Evolutionary conservation across 176 grass and related monocot species (phyloP).

Genomic region (Bromus sterilis): DNA sequence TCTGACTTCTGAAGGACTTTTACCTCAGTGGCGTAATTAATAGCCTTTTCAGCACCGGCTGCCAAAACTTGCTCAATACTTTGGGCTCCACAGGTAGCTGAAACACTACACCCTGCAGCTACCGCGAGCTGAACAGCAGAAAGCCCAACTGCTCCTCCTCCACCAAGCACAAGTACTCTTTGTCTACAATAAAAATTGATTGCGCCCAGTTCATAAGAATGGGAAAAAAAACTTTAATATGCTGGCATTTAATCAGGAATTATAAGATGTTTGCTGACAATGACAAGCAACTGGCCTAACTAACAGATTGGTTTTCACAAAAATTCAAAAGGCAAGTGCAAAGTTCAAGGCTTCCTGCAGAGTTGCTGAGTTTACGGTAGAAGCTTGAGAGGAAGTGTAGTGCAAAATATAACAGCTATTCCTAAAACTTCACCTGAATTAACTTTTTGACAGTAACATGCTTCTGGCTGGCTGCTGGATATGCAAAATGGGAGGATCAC

Average conservation of each 20-base stretch:
- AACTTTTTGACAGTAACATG: neutral
- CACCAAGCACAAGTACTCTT: conserved; percentile 83
- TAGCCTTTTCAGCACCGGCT: conserved; percentile 85
- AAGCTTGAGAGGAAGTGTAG: neutral
- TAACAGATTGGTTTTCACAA: neutral
- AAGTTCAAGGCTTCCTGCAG: neutral
- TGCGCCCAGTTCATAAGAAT: neutral
- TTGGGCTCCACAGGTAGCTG: conserved; percentile 72
- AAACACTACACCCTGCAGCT: conserved; percentile 67
- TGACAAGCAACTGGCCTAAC: neutral
- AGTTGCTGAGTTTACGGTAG: neutral
- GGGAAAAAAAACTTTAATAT: conserved; percentile 9
- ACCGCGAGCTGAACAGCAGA: conserved; percentile 75
- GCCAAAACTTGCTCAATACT: conserved; percentile 60
- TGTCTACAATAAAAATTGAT: conserved; percentile 47
- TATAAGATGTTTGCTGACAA: neutral
- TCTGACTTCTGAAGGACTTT: neutral
- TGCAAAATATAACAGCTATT: neutral
- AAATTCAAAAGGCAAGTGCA: neutral
- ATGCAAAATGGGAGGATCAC: conserved; percentile 1
- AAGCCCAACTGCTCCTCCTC: conserved; percentile 91
- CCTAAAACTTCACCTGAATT: neutral
- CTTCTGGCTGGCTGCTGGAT: neutral
- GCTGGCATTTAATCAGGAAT: neutral
- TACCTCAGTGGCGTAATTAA: conserved; percentile 92